These are phyloP conservation scores for Petunia axillaris DNA, from an alignment of 257 asterid species.

Conservation along the genomic window DNA sequence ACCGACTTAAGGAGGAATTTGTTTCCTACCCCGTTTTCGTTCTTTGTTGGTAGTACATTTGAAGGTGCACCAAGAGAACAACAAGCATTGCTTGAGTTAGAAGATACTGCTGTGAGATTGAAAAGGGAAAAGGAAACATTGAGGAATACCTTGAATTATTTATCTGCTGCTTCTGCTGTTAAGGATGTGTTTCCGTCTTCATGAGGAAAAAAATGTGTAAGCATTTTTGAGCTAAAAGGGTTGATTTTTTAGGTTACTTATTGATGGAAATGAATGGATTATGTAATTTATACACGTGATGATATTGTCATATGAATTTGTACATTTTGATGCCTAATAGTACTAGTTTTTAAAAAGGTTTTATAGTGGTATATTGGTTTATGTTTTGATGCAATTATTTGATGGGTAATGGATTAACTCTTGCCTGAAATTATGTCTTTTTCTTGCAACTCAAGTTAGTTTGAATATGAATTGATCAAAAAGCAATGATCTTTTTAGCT, in stretches of 20 bases:
- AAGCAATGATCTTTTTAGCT: background rate
- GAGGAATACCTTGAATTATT: conserved; percentile 86
- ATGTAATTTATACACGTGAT: conserved; percentile 32
- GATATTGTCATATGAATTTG: conserved; percentile 32
- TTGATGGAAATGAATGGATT: conserved; percentile 24
- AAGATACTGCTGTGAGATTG: conserved; percentile 85
- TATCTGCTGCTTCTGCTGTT: conserved; percentile 94
- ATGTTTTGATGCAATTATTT: background rate
- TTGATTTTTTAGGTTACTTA: conserved; percentile 14
- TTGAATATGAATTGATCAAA: background rate
- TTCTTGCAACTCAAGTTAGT: background rate
- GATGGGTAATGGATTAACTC: background rate
- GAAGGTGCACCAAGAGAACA: conserved; percentile 98
- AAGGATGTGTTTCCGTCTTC: conserved; percentile 94
- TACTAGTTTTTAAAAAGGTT: background rate
- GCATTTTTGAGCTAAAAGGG: background rate
- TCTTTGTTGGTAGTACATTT: conserved; percentile 89
- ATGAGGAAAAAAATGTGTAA: conserved; percentile 26
- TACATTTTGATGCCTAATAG: conserved; percentile 44
- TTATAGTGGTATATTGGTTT: background rate
- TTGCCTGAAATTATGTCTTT: background rate
- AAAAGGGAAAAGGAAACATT: conserved; percentile 96
- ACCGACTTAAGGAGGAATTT: conserved; percentile 80
- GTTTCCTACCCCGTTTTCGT: conserved; percentile 94
- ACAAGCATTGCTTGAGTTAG: conserved; percentile 95